Base-by-base conservation (phyloP, 805 yeast species). In the Wickerhamomyces ciferrii region DNA sequence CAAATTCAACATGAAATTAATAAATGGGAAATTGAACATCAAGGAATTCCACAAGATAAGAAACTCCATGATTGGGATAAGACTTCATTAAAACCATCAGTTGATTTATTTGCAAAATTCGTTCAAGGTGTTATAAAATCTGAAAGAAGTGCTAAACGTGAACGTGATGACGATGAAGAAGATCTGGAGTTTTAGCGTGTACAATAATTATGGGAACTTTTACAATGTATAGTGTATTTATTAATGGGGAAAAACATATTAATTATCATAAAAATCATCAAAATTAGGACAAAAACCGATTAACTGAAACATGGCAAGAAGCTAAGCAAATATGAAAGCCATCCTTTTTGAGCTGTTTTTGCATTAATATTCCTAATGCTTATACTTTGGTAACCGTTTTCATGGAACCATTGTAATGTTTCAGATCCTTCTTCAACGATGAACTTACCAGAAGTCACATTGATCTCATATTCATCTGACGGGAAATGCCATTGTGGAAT, bases 401-500 rank as follows among this genome's bases (percentile, higher is more conserved):
- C 75, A 58, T 87, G 94, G 56, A 71, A 71, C 97, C 97, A 89
- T 54, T 78, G 83, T 39, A 89, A 61, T 29, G 78, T 65, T 53
- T 84, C 87, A 19, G 67, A 61, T 3, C 69, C 62, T 19, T 71
- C 69, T 55, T 81, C 78, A 52, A 75, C 75, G 41, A 70, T 69
- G 54, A 83, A 77, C 13, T 62, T 59, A 0, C 96, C 96, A 1
- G 80, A 67, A 4, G 81, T 70, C 14, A 80, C 67, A 17, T 67
- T 68, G 8, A 87, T 71, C 15, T 72, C 74, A 13, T 72, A 46
- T 48, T 69, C 72, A 46, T 70, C 79, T 41, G 63, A 59, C 41
- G 66, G 80, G 70, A 76, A 90, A 61, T 91, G 96, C 71, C 81
- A 75, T 23, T 70, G 71, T 0, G 97, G 97, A 24, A 89, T 56